A percentile compares a stretch with the other conserved stretches of the same genome.
Evolutionary conservation across 805 yeast species (phyloP).

Genomic region (Nematodospora valgi): DNA sequence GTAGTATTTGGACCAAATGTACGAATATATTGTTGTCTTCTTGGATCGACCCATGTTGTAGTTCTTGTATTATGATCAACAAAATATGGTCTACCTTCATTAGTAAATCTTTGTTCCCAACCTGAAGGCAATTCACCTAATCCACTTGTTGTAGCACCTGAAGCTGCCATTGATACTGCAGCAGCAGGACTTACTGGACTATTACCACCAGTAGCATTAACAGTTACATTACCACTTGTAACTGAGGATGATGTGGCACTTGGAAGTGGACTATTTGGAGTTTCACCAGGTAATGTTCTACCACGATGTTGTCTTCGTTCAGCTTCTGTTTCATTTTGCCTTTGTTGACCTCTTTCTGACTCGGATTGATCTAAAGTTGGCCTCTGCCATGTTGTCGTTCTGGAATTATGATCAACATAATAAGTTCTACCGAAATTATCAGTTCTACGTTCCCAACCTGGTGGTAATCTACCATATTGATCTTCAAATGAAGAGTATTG

Average conservation of each 20-base stretch:
- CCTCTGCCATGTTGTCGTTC: slow-evolving; percentile 99
- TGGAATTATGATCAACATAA: slow-evolving; percentile 95
- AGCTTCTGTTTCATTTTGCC: slow-evolving; percentile 71
- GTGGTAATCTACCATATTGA: slow-evolving; percentile 92
- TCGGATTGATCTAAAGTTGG: slow-evolving; percentile 84
- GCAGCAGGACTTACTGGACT: slow-evolving; percentile 62
- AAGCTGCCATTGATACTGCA: slow-evolving; percentile 65
- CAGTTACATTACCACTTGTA: slow-evolving; percentile 46
- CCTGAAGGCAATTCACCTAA: slow-evolving; percentile 97
- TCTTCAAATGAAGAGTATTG: slow-evolving; percentile 94
- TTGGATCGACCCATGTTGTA: slow-evolving; percentile 99
- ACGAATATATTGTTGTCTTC: slow-evolving; percentile 97
- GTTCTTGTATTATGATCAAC: slow-evolving; percentile 99
- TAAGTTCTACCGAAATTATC: slow-evolving; percentile 97
- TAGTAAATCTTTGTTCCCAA: slow-evolving; percentile 98
- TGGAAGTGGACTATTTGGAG: slow-evolving; percentile 34
- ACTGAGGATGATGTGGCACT: slow-evolving; percentile 21
- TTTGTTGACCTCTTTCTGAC: slow-evolving; percentile 58
- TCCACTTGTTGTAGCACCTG: slow-evolving; percentile 92
- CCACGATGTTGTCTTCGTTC: slow-evolving; percentile 90
- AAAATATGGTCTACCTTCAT: slow-evolving; percentile 97
- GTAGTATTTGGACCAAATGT: slow-evolving; percentile 89
- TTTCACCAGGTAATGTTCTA: slow-evolving; percentile 78
- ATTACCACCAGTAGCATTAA: slow-evolving; percentile 41
- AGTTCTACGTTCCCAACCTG: slow-evolving; percentile 99